Base-by-base conservation (phyloP, 2,329 filamentous ascomycete genomes). In the Claviceps fusiformis region DNA sequence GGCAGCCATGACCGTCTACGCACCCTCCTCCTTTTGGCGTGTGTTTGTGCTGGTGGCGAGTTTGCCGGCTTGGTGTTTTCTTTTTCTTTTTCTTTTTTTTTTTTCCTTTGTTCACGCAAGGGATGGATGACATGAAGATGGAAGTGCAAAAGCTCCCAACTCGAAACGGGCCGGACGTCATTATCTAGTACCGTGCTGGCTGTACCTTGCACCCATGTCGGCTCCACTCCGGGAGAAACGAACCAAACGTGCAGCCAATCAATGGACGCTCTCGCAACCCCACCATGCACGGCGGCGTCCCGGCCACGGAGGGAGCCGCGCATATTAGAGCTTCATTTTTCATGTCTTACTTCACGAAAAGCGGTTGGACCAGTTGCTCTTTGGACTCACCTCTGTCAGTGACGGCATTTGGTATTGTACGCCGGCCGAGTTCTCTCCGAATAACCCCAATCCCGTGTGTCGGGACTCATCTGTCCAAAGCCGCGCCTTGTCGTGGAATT, bases 1-100 rank as follows among this genome's bases (percentile, higher is more conserved):
- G 43, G 73, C 75, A 43, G 77, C 70, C 79, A 82, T 82, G 24
- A 15, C n/a, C 31, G 39, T 5, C 37, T n/a, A 17, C 39, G 15
- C 39, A 3, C 2, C 31, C 31, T 29, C 15, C 24, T 29, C 24
- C 46, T 19, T 15, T 10, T 8, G 13, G 46, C 17, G 47, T 24
- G 24, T 24, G 5, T 5, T 37, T 7, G 19, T 27, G 47, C 33
- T 11, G 47, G 47, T 5, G 39, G 1, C 5, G 39, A 7, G n/a
- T 41, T n/a, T 17, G 39, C 15, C 37, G 24, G 24, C 24, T 24
- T 15, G 11, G 6, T 35, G 33, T 35, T 35, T 10, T 35, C 9
- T 35, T 35, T 35, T 35, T 33, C 4, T 33, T 33, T 5, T 33
- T 33, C 8, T 33, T 1, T 8, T 35, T 35, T 37, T 43, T 43